Evolutionary conservation across 257 asterid species (phyloP), one percentile per base, ranked within the genome.

Genomic region (Primulina huaijiensis): DNA sequence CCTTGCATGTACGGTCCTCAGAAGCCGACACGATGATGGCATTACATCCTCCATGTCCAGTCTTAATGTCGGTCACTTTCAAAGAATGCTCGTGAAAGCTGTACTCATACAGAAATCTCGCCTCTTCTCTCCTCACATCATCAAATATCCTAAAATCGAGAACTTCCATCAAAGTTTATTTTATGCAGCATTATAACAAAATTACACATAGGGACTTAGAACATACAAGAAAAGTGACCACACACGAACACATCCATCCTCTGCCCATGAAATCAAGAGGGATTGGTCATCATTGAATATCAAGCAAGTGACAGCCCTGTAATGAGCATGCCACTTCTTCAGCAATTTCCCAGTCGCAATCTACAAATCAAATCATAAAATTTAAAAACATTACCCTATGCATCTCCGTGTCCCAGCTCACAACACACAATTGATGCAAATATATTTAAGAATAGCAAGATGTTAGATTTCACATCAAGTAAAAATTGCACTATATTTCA

Each of bases 1-100:
- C 98, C 98, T 94, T 94, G 97, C 99, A 94, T 64, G 97, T 94
- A 65, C 90, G 87, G 71, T 94, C 99, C 86, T 94, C 97, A 30
- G 97, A 94, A 56, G 97, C 86, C 56, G 99, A 91, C 68, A 92
- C 88, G 7, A 94, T 74, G 69, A 89, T 81, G 16, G 97, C 93
- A 84, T 84, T 89, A 52, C 85, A 82, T 59, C 93, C 89, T 20
- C 97, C 96, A 30, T 81, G 79, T 62, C 99, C 96, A 64, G 82
- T 78, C 74, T 83, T 90, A 68, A 91, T 58, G 60, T 88, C 95
- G 38, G 98, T 94, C 63, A 91, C 95, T 79, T 84, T 86, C 74
- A 89, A 81, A 37, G 95, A 76, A 78, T 94, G 99, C 61, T 82
- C 93, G 6, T 85, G 79, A 78, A 91, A 91, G 84, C 89, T 94